Evolutionary conservation across 2,329 filamentous ascomycete species (phyloP).

Genomic region (Microascus cirrosus): DNA sequence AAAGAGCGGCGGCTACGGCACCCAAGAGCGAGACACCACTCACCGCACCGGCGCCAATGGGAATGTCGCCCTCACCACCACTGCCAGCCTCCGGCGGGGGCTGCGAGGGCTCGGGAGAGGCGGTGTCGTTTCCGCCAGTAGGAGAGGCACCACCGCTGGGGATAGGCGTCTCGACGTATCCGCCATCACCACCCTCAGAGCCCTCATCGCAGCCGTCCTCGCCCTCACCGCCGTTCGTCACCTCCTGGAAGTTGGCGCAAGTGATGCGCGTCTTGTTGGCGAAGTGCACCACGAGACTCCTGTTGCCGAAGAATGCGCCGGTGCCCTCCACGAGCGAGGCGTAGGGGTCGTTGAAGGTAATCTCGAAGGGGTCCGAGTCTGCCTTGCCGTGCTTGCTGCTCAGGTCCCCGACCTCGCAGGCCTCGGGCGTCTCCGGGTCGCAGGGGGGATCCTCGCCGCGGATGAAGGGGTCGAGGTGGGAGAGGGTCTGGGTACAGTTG

Average conservation of each 20-base stretch:
- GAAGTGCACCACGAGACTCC: conserved; percentile 53
- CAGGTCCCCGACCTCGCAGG: conserved; percentile 68
- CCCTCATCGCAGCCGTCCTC: neutral
- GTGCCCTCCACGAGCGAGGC: conserved; percentile 39
- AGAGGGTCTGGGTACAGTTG: conserved; percentile 59
- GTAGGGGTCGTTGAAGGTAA: conserved; percentile 44
- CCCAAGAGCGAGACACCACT: conserved; percentile 1
- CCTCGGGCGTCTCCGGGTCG: conserved; percentile 40
- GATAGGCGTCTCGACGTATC: neutral
- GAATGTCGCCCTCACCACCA: too few relatives aligned
- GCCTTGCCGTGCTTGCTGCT: conserved; percentile 63
- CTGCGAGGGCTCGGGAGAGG: neutral
- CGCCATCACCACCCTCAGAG: neutral
- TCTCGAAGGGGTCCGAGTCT: conserved; percentile 32
- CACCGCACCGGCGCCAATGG: neutral
- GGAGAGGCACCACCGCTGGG: neutral
- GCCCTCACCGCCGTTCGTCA: neutral
- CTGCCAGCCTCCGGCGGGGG: too few relatives aligned
- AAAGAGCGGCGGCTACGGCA: neutral
- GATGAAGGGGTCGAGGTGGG: conserved; percentile 60
- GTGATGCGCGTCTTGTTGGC: conserved; percentile 52
- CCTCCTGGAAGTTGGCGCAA: conserved; percentile 48
- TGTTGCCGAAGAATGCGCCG: conserved; percentile 52
- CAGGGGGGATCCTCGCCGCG: conserved; percentile 54
- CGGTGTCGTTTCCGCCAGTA: neutral